phyloP scores from a whole-genome alignment of 192 early-diverging fungal genomes.

The Backusella tarrabulga region DNA sequence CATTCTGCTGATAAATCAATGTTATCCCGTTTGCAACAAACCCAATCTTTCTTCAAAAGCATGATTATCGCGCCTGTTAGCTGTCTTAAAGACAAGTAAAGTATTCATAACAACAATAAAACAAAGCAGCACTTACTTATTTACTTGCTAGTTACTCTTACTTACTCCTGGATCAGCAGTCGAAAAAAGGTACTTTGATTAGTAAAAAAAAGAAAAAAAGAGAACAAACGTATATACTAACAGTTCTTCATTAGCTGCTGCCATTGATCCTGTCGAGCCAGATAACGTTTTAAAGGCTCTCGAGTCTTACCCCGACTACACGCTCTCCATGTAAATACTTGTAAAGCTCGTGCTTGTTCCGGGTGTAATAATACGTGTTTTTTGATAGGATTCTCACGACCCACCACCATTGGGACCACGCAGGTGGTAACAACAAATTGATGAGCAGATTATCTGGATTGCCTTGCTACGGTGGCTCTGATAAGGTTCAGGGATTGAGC shows the following conservation, averaged over 20 bases:
- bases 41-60: background rate
- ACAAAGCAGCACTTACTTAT: background rate
- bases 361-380: background rate
- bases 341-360: no score
- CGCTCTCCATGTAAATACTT: conserved; percentile 17
- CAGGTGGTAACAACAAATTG: conserved; percentile 35
- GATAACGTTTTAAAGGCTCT: conserved; percentile 25
- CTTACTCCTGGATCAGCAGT: conserved; percentile 28
- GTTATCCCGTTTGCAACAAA: conserved; percentile 4
- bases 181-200: conserved; percentile 25
- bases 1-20: conserved; percentile 1
- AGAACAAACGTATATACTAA: background rate
- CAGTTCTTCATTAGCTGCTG: conserved; percentile 16
- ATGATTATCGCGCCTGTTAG: conserved; percentile 37
- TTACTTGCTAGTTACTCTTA: conserved; percentile 33
- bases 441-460: conserved; percentile 2
- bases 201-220: background rate
- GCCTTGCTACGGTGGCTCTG: conserved; percentile 29
- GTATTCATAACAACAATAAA: background rate
- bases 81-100: conserved; percentile 38
- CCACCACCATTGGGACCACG: conserved; percentile 43
- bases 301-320: conserved; percentile 21
- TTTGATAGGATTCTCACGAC: conserved; percentile 36
- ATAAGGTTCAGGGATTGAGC: conserved; percentile 18
- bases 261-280: conserved; percentile 38